A percentile compares a stretch with the other conserved stretches of the same genome.
Conservation (phyloP, 768 basidiomycete genomes). For the Coprinopsis sp. region DNA sequence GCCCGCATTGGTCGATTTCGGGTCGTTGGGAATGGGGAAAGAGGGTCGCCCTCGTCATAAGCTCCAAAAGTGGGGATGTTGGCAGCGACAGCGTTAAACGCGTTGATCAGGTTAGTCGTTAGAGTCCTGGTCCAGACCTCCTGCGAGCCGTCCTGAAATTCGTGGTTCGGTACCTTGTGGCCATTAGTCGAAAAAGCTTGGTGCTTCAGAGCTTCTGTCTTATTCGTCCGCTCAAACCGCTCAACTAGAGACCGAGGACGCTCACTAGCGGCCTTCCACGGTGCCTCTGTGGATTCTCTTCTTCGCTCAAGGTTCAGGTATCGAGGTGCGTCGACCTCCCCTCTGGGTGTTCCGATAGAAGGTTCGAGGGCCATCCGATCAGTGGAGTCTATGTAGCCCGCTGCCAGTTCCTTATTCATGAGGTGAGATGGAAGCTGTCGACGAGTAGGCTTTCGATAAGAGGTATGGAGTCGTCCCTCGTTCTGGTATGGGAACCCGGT, state of each 20-base stretch:
- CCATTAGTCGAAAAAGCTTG: not conserved
- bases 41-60: conserved; percentile 6
- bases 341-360: conserved; percentile 21
- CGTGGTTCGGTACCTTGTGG: conserved; percentile 10
- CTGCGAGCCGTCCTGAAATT: conserved; percentile 2
- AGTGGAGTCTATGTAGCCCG: conserved; percentile 7
- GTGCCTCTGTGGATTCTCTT: conserved; percentile 22
- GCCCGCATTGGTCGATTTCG: not conserved
- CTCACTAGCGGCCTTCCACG: conserved; percentile 18
- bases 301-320: conserved; percentile 28
- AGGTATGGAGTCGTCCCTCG: not conserved
- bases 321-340: conserved; percentile 22
- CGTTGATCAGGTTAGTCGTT: conserved; percentile 41
- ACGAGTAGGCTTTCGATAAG: conserved; percentile 10
- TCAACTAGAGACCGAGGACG: conserved; percentile 16
- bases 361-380: conserved; percentile 4
- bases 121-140: conserved; percentile 41
- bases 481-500: conserved; percentile 1
- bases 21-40: not conserved
- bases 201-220: conserved; percentile 12
- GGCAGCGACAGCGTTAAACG: conserved; percentile 47
- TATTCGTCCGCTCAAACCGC: conserved; percentile 19
- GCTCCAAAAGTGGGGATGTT: conserved; percentile 23
- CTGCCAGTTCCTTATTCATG: conserved; percentile 17
- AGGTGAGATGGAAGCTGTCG: conserved; percentile 29